phyloP scores from a whole-genome alignment of 768 basidiomycete species.

The Collybiopsis luxurians region DNA sequence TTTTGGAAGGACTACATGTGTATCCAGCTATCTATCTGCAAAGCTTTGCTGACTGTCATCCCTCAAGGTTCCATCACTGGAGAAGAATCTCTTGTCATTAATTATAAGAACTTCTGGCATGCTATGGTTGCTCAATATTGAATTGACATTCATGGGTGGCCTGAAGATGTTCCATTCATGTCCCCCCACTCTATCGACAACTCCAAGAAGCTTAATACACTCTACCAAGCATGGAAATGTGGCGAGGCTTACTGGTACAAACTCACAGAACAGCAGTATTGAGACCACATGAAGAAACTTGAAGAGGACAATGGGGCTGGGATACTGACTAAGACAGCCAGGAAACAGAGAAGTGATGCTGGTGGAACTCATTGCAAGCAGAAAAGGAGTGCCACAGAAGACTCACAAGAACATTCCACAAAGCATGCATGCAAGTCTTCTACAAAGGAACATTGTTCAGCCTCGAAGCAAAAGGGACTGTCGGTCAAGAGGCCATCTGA shows the following conservation, averaged over 20 bases:
- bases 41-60: not conserved
- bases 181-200: not conserved
- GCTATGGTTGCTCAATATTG: not conserved
- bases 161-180: not conserved
- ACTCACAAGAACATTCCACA: not conserved
- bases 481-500: no score
- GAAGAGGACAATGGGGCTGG: no score
- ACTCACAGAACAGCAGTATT: not conserved
- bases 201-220: not conserved
- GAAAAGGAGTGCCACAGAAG: not conserved
- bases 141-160: not conserved
- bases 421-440: not conserved
- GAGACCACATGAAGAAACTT: not conserved
- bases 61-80: not conserved
- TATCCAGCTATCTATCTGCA: not conserved
- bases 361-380: not conserved
- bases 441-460: no score
- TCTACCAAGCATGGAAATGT: not conserved
- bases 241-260: not conserved
- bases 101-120: not conserved
- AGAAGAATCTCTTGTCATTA: not conserved
- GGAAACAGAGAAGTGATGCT: not conserved
- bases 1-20: not conserved
- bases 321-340: no score
- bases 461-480: no score